phyloP scores from a whole-genome alignment of 305 asterid species.

The Fraxinus nigra region DNA sequence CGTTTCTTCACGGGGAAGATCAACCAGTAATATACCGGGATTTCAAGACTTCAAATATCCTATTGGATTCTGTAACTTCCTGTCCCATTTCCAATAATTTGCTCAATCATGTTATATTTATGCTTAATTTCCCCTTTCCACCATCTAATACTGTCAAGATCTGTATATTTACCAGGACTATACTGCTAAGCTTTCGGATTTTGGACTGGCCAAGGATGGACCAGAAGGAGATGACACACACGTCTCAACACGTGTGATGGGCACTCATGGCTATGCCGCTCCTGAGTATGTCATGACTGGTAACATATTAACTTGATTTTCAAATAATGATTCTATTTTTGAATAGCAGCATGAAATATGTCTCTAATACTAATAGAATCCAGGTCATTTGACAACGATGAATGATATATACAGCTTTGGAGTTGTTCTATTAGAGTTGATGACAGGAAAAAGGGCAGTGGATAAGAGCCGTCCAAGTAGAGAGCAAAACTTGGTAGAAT shows the following conservation, averaged over 20 bases:
- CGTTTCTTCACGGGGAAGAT: slow-evolving; percentile 81
- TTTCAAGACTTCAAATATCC: slow-evolving; percentile 75
- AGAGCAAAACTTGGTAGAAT: slow-evolving; percentile 68
- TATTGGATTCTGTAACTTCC: slow-evolving; percentile 60
- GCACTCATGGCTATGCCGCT: slow-evolving; percentile 86
- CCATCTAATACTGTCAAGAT: not conserved
- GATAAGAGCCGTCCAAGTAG: slow-evolving; percentile 59
- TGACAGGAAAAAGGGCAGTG: slow-evolving; percentile 59
- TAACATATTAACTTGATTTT: slow-evolving; percentile 4
- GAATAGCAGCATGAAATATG: not conserved
- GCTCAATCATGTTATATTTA: not conserved
- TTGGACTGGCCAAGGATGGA: slow-evolving; percentile 86
- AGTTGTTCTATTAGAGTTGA: slow-evolving; percentile 66
- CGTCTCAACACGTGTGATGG: slow-evolving; percentile 81
- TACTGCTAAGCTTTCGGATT: slow-evolving; percentile 70
- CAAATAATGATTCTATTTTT: not conserved
- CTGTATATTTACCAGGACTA: slow-evolving; percentile 39
- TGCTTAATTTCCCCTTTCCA: not conserved
- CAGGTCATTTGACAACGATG: slow-evolving; percentile 80
- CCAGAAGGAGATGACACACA: slow-evolving; percentile 82
- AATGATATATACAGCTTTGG: slow-evolving; percentile 81
- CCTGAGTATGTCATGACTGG: slow-evolving; percentile 90
- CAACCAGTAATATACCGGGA: slow-evolving; percentile 80
- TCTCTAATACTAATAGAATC: not conserved
- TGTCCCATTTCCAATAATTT: too few relatives aligned